Evolutionary conservation across 1,284 basidiomycete species (phyloP), one percentile per base, ranked within the genome.

Genomic region (Neotropicomus parvogracilis): DNA sequence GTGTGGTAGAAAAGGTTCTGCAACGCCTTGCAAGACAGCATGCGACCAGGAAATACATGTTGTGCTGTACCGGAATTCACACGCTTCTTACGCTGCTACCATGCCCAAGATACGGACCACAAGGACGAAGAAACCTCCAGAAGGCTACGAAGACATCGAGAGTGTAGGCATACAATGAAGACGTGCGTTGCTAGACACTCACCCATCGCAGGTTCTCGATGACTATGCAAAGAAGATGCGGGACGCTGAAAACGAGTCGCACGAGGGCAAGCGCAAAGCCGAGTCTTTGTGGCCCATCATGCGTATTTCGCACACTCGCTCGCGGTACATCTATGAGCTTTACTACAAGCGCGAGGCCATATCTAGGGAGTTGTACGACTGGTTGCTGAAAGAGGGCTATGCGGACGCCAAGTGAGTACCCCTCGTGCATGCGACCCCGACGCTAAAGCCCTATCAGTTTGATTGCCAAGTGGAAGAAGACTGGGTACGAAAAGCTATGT

Each of bases 221-320:
- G 92, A 95, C 70, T 95, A 95, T 66, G 88, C 91, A 39, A 91
- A 91, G 77, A 95, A 94, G 75, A 95, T 95, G 93, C 78, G 93
- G 54, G 92, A 95, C 67, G 95, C 93, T 10, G 97, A 99, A 78
- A 97, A 93, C 62, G 95, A 98, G 71, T 85, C 86, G 8, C 93
- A 97, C 63, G 97, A 99, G 67, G 95, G 95, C 53, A 99, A 99
- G 71, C 88, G 97, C 65, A 97, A 94, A 72, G 84, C 88, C 26
- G 97, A 99, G 73, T 88, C 89, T 2, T 73, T 97, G n/a, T 99
- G 97, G 97, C 94, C 95, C 38, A 97, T 99, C 58, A 97, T 99
- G 91, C 85, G 93, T 38, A 93, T 99, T 67, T 88, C 91, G 12
- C 95, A 99, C 69, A 90, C 93, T 10, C 85, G 95, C 41, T 95